Conservation (phyloP, 176 grass and related monocot species). For the maize (Zea mays) region Zm-B73-REFERENCE-NAM-5.0 NC_050101.1:152851001-152851500, state of each 20-base stretch:
- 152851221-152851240: constrained; percentile 88
- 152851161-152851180: constrained; percentile 32
- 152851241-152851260: constrained; percentile 68
- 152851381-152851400: constrained; percentile 81
- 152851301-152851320: constrained; percentile 53
- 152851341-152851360: constrained; percentile 49
- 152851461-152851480: constrained; percentile 64
- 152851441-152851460: constrained; percentile 52
- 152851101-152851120: too few relatives aligned
- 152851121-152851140: constrained; percentile 37
- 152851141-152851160: constrained; percentile 6
- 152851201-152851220: constrained; percentile 36
- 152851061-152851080: too few relatives aligned
- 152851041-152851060: not conserved
- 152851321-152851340: constrained; percentile 52
- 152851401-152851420: constrained; percentile 76
- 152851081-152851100: too few relatives aligned
- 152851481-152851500: constrained; percentile 68
- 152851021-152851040: not conserved
- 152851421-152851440: constrained; percentile 61
- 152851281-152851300: constrained; percentile 36
- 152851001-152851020: not conserved
- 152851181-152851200: constrained; percentile 41
- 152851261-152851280: constrained; percentile 50
- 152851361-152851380: constrained; percentile 55